Evolutionary conservation across 164 flowering plant genomes (phyloP).

Genomic region (Amborella trichopoda): DNA sequence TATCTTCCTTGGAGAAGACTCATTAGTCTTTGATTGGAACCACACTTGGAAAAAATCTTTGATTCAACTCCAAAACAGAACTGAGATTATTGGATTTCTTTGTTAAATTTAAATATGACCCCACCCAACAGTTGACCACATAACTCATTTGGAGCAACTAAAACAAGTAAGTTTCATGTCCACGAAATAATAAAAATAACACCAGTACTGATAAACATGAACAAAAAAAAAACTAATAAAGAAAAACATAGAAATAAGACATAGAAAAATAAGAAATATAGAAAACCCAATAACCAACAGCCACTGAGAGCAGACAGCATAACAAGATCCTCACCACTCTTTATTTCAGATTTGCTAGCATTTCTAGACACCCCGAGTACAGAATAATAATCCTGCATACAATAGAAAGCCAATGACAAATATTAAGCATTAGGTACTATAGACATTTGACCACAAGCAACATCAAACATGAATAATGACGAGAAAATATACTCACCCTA

Average conservation of each 20-base stretch:
- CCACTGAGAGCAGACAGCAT: neutral
- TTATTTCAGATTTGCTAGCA: slow-evolving; percentile 86
- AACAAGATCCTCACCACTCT: slow-evolving; percentile 48
- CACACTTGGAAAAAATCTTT: no score
- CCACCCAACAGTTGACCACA: no score
- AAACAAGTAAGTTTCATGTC: no score
- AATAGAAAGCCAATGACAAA: neutral
- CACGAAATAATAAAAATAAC: no score
- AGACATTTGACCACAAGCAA: neutral
- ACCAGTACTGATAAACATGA: no score
- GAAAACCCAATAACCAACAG: neutral
- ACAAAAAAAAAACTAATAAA: no score
- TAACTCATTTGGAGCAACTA: no score
- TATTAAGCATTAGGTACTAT: neutral
- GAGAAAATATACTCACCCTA: slow-evolving; percentile 27
- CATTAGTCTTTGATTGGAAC: no score
- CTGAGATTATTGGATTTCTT: no score
- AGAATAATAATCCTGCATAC: slow-evolving; percentile 62
- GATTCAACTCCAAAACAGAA: no score
- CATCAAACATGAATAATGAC: neutral
- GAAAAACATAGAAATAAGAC: neutral
- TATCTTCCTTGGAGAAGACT: no score
- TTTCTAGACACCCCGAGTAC: slow-evolving; percentile 78
- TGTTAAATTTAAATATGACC: no score
- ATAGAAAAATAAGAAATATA: neutral